phyloP scores from a whole-genome alignment of 1,284 basidiomycete species.

The Chalciporus piperatoides region DNA sequence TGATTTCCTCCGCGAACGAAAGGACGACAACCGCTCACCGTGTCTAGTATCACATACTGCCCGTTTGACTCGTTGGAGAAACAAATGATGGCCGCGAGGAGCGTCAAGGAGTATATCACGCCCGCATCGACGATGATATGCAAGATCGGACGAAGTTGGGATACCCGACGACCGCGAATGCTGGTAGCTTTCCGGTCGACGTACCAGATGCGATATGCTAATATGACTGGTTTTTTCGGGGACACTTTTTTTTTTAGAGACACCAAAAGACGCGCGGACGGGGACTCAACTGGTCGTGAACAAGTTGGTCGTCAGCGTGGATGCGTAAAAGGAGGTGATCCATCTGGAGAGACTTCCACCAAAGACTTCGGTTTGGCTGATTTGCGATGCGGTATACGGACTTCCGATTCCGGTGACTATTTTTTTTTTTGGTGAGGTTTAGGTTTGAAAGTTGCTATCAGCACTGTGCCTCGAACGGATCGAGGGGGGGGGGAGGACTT shows the following conservation, averaged over 20 bases:
- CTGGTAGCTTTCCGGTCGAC: slow-evolving; percentile 12
- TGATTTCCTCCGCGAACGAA: no score
- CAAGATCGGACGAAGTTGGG: slow-evolving; percentile 20
- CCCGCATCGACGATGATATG: slow-evolving; percentile 25
- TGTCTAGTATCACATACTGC: slow-evolving; percentile 20
- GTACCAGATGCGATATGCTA: slow-evolving; percentile 26
- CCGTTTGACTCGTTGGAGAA: slow-evolving; percentile 11
- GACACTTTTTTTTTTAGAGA: no score
- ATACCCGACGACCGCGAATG: slow-evolving; percentile 6
- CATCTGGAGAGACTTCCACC: slow-evolving; percentile 10
- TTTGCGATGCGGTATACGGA: slow-evolving; percentile 9
- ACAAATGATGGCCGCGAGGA: slow-evolving; percentile 14
- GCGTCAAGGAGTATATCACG: slow-evolving; percentile 21
- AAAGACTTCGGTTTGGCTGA: slow-evolving; percentile 12
- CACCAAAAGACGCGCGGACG: neutral
- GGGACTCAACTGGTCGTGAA: slow-evolving; percentile 22
- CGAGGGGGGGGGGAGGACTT: neutral
- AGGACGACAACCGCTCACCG: slow-evolving; percentile 16
- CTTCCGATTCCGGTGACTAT: slow-evolving; percentile 22
- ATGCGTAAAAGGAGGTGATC: slow-evolving; percentile 18
- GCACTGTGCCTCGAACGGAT: neutral
- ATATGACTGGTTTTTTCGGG: slow-evolving; percentile 12
- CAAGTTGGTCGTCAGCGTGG: slow-evolving; percentile 18
- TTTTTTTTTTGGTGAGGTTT: no score
- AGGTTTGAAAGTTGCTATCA: no score